Conservation (phyloP, 345 rosid genomes). For the Fremontodendron californicum region DNA sequence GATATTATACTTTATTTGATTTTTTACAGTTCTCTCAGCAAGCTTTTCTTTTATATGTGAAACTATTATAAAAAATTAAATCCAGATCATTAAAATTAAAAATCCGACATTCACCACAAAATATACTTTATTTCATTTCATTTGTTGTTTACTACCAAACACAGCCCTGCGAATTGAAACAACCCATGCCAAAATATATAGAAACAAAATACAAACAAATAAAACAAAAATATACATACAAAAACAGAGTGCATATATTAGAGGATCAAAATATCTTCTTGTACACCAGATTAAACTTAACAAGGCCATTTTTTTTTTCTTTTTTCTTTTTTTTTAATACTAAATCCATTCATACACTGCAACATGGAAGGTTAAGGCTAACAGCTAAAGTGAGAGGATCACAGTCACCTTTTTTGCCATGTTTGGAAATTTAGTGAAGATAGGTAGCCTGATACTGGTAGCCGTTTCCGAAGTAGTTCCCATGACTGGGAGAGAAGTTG, state of each 20-base stretch:
- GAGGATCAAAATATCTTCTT: constrained; percentile 42
- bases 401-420: constrained; percentile 43
- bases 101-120: no score
- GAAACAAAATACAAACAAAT: background rate
- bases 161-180: no score
- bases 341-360: constrained; percentile 62
- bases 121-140: no score
- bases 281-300: constrained; percentile 54
- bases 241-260: constrained; percentile 52
- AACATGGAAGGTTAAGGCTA: constrained; percentile 52
- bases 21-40: no score
- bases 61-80: no score
- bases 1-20: no score
- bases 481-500: constrained; percentile 68
- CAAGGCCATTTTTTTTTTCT: constrained; percentile 16
- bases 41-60: no score
- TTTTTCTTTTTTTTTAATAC: constrained; percentile 27
- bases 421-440: constrained; percentile 60
- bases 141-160: no score
- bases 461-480: constrained; percentile 89
- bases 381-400: constrained; percentile 61
- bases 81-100: no score
- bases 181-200: background rate
- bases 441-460: constrained; percentile 85
- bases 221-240: no score